These are phyloP conservation scores for Ophiostoma piceae DNA, from an alignment of 2,329 filamentous ascomycete species.

Conservation along the genomic window DNA sequence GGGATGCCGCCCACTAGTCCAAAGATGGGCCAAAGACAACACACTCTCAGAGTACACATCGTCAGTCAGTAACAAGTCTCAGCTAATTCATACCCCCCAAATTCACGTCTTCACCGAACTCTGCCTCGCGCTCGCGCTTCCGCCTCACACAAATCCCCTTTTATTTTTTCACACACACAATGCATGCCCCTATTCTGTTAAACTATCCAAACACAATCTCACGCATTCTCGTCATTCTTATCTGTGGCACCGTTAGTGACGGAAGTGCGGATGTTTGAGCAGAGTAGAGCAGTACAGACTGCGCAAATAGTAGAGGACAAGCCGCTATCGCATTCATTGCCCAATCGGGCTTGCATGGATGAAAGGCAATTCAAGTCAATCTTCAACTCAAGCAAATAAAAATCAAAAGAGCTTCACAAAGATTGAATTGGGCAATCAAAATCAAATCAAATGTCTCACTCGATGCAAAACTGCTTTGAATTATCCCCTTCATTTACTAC, in stretches of 20 bases:
- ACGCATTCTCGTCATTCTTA: not conserved
- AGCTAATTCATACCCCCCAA: slow-evolving; percentile 19
- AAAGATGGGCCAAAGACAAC: not conserved
- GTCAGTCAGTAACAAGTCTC: not conserved
- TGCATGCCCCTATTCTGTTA: slow-evolving; percentile 26
- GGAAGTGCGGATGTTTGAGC: not conserved
- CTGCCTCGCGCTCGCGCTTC: slow-evolving; percentile 21
- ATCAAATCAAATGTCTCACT: not conserved
- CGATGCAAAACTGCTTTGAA: not conserved
- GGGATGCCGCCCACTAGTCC: slow-evolving; percentile 7
- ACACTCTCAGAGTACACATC: not conserved
- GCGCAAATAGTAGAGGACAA: not conserved
- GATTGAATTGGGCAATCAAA: not conserved
- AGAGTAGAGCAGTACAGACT: not conserved
- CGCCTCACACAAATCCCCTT: not conserved
- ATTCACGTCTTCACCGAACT: slow-evolving; percentile 24
- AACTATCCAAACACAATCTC: not conserved
- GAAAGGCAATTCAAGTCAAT: not conserved
- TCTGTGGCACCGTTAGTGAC: not conserved
- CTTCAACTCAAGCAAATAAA: not conserved
- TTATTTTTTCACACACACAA: not conserved
- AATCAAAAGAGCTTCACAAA: not conserved
- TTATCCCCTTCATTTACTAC: not conserved
- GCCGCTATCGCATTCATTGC: not conserved
- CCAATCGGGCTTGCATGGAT: not conserved